These are phyloP conservation scores for Saccharum officinarum DNA, from an alignment of 176 grass and related monocot species.

Conservation along the genomic window DNA sequence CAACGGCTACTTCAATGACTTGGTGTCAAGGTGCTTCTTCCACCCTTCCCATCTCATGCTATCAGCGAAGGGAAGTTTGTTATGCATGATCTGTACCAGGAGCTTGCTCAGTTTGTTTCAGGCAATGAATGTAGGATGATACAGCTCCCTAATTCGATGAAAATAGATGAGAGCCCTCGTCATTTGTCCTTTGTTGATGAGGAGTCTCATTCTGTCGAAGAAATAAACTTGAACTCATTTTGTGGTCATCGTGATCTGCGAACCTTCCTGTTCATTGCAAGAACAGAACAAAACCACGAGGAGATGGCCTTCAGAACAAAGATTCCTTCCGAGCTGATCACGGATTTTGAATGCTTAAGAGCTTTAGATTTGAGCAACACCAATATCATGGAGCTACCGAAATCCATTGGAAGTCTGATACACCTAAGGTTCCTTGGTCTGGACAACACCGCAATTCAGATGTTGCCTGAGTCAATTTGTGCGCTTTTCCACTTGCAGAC, in stretches of 20 bases:
- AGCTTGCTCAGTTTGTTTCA: constrained; percentile 44
- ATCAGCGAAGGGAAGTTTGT: constrained; percentile 18
- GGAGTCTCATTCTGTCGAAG: neutral
- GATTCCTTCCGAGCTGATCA: constrained; percentile 23
- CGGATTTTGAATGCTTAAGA: constrained; percentile 46
- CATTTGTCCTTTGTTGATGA: constrained; percentile 45
- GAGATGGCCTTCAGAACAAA: constrained; percentile 17
- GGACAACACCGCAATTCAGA: constrained; percentile 32
- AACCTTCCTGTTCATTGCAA: constrained; percentile 45
- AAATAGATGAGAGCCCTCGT: constrained; percentile 17
- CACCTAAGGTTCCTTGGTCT: constrained; percentile 50
- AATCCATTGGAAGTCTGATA: constrained; percentile 36
- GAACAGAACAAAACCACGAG: constrained; percentile 6
- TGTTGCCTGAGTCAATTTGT: constrained; percentile 43
- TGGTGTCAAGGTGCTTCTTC: constrained; percentile 49
- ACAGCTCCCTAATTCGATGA: constrained; percentile 5
- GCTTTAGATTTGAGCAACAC: constrained; percentile 45
- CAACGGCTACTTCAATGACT: constrained; percentile 37
- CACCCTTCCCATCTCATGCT: constrained; percentile 15
- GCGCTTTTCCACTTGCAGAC: constrained; percentile 50
- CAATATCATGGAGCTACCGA: constrained; percentile 30
- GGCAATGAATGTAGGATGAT: constrained; percentile 33
- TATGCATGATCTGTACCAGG: constrained; percentile 61
- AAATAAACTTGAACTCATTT: constrained; percentile 4
- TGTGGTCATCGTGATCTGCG: constrained; percentile 29